A percentile compares a stretch with the other conserved stretches of the same genome.
Conservation (phyloP, 2,329 filamentous ascomycete species). For the Canariomyces notabilis region DNA sequence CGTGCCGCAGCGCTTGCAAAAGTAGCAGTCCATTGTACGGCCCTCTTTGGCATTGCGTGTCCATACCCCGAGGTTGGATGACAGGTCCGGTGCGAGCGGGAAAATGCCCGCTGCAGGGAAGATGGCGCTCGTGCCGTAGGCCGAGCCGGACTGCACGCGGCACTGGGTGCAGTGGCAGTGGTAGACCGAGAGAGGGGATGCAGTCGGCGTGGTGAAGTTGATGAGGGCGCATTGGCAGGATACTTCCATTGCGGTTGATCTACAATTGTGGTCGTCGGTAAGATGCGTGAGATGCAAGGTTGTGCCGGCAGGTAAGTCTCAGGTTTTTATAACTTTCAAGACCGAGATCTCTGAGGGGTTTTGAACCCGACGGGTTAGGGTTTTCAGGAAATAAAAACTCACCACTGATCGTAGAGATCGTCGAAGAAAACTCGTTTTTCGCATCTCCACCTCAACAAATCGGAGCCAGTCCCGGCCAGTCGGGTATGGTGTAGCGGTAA, state of each 20-base stretch:
- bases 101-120: slow-evolving; percentile 31
- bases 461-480: slow-evolving; percentile 8
- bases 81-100: slow-evolving; percentile 28
- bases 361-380: not conserved
- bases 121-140: slow-evolving; percentile 35
- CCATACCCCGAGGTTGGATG: slow-evolving; percentile 26
- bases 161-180: slow-evolving; percentile 37
- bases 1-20: slow-evolving; percentile 35
- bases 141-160: slow-evolving; percentile 32
- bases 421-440: not conserved
- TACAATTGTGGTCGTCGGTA: too few species aligned
- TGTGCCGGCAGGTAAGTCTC: too few species aligned
- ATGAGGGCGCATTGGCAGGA: slow-evolving; percentile 32
- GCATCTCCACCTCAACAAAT: not conserved
- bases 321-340: too few species aligned
- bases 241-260: slow-evolving; percentile 16
- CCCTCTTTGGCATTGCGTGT: slow-evolving; percentile 28
- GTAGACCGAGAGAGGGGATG: slow-evolving; percentile 27
- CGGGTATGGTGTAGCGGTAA: slow-evolving; percentile 20
- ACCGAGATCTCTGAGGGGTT: too few species aligned
- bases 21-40: slow-evolving; percentile 32
- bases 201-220: slow-evolving; percentile 28
- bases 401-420: slow-evolving; percentile 3
- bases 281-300: too few species aligned
- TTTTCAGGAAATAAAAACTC: not conserved